These are phyloP conservation scores for Trichophyton rubrum DNA, from an alignment of 2,329 filamentous ascomycete genomes.

Conservation along the genomic window DNA sequence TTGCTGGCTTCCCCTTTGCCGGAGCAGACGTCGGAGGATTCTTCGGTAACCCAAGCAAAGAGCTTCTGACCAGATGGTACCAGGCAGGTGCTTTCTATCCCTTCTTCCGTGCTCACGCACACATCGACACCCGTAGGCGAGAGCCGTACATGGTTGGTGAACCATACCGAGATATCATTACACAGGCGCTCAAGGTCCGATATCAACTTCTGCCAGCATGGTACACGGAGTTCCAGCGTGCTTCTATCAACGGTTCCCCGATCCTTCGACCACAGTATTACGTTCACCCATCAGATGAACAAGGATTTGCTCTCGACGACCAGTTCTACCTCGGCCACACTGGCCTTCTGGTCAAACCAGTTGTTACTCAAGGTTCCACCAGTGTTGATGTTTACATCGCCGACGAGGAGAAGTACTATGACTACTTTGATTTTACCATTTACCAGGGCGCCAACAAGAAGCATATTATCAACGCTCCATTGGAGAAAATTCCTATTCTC, in stretches of 20 bases:
- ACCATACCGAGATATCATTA: slow-evolving; percentile 75
- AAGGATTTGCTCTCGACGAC: slow-evolving; percentile 78
- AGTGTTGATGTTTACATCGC: slow-evolving; percentile 74
- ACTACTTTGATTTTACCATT: slow-evolving; percentile 80
- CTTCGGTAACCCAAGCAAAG: slow-evolving; percentile 91
- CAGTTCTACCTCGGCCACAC: slow-evolving; percentile 85
- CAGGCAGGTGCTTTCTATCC: slow-evolving; percentile 94
- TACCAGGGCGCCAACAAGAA: slow-evolving; percentile 60
- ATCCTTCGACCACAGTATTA: slow-evolving; percentile 90
- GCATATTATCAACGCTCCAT: slow-evolving; percentile 59
- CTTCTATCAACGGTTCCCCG: slow-evolving; percentile 67
- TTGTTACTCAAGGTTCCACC: slow-evolving; percentile 62
- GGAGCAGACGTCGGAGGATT: slow-evolving; percentile 96
- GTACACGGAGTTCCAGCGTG: slow-evolving; percentile 95
- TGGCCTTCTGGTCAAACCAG: slow-evolving; percentile 83
- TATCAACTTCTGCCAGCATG: slow-evolving; percentile 84
- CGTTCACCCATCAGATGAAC: slow-evolving; percentile 73
- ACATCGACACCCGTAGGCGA: slow-evolving; percentile 87
- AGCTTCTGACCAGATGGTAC: slow-evolving; percentile 88
- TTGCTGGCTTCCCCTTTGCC: slow-evolving; percentile 84
- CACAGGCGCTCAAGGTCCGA: slow-evolving; percentile 71
- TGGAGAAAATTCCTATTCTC: slow-evolving; percentile 77
- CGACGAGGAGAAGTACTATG: slow-evolving; percentile 80
- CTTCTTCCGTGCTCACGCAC: slow-evolving; percentile 93
- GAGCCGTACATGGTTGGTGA: slow-evolving; percentile 84